Evolutionary conservation across 805 yeast species (phyloP).

Genomic region (Pichia manshurica): DNA sequence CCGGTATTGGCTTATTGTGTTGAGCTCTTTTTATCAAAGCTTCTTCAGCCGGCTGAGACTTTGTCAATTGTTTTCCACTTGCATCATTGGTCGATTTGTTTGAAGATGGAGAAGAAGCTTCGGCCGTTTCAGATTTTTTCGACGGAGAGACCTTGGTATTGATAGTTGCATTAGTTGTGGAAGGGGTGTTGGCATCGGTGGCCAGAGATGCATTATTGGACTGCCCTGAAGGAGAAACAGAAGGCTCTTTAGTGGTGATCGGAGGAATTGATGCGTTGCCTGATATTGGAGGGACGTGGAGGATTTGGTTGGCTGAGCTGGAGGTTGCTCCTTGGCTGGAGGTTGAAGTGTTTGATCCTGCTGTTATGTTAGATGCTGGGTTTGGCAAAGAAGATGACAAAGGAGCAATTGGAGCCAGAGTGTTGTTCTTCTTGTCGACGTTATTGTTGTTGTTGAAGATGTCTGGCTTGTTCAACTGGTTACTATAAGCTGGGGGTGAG

Average conservation of each 20-base stretch:
- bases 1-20: constrained; percentile 73
- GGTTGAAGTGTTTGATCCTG: constrained; percentile 5
- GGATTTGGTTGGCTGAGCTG: not conserved
- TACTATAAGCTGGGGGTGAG: constrained; percentile 19
- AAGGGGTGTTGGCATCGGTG: constrained; percentile 9
- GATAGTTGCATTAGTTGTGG: not conserved
- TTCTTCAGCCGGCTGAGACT: constrained; percentile 19
- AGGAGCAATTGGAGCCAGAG: constrained; percentile 7
- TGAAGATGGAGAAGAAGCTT: not conserved
- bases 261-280: not conserved
- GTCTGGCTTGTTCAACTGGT: constrained; percentile 8
- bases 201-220: not conserved
- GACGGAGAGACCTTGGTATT: not conserved
- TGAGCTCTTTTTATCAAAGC: constrained; percentile 38
- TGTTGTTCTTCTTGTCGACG: constrained; percentile 10
- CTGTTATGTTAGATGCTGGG: constrained; percentile 15
- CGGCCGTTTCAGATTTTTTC: not conserved
- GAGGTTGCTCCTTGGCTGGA: not conserved
- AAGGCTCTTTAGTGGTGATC: not conserved
- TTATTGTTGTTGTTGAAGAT: constrained; percentile 8
- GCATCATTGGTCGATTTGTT: not conserved
- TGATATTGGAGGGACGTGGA: not conserved
- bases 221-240: not conserved
- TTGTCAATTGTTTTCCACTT: not conserved
- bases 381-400: constrained; percentile 7